A percentile compares a stretch with the other conserved stretches of the same genome.
Conservation (phyloP, 2,329 filamentous ascomycete species). For the Aspergillus fructus region DNA sequence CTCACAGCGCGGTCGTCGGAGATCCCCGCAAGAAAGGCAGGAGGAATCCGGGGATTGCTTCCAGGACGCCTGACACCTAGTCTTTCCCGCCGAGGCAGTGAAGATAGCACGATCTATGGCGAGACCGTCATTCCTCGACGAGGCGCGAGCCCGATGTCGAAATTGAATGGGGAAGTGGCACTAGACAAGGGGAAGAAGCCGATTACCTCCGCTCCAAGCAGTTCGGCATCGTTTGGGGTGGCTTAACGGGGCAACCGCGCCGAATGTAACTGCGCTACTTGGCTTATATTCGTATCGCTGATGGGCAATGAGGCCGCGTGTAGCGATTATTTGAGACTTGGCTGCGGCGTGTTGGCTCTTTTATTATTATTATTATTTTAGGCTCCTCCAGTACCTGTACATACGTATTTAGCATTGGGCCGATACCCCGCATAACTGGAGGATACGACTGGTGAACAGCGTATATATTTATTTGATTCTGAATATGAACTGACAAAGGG, state of each 20-base stretch:
- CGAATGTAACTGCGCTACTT: slow-evolving; percentile 4
- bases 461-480: neutral
- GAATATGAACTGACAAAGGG: neutral
- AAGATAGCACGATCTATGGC: slow-evolving; percentile 39
- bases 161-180: slow-evolving; percentile 26
- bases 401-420: neutral
- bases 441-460: neutral
- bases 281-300: neutral
- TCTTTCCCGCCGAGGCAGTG: slow-evolving; percentile 40
- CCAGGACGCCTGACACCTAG: slow-evolving; percentile 37
- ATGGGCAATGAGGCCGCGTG: neutral
- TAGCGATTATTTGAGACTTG: slow-evolving; percentile 1
- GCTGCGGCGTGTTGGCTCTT: neutral
- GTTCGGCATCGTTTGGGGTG: slow-evolving; percentile 22
- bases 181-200: slow-evolving; percentile 23
- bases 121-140: slow-evolving; percentile 30
- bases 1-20: slow-evolving; percentile 74
- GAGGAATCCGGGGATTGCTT: slow-evolving; percentile 51
- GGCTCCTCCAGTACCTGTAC: neutral
- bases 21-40: slow-evolving; percentile 55
- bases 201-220: slow-evolving; percentile 7
- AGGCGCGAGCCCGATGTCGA: slow-evolving; percentile 23
- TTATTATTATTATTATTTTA: neutral
- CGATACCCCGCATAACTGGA: neutral
- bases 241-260: slow-evolving; percentile 11